A percentile compares a stretch with the other conserved stretches of the same genome.
phyloP scores from a whole-genome alignment of 768 basidiomycete species.

The Sarcodon aspratus region DNA sequence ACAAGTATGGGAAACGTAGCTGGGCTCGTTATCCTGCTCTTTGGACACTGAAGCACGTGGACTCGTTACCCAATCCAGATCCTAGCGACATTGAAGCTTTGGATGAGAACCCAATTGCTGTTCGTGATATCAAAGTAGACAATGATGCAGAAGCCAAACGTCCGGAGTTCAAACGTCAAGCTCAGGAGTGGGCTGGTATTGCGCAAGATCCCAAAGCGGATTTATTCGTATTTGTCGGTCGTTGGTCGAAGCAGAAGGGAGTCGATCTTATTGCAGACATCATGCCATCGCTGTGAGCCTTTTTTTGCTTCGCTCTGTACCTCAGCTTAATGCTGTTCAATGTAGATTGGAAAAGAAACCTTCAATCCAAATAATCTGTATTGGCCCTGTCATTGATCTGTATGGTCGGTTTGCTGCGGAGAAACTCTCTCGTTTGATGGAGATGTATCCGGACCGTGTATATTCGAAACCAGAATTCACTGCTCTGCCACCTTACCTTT shows the following conservation, averaged over 20 bases:
- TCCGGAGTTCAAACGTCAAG: conserved; percentile 83
- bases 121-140: conserved; percentile 71
- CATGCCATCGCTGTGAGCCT: conserved; percentile 73
- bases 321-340: conserved; percentile 2
- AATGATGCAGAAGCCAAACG: conserved; percentile 77
- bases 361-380: conserved; percentile 76
- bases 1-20: conserved; percentile 94
- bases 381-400: conserved; percentile 91
- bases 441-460: conserved; percentile 88
- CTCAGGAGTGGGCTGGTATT: conserved; percentile 93
- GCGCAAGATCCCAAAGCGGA: conserved; percentile 85
- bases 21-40: conserved; percentile 96
- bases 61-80: conserved; percentile 91
- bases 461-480: conserved; percentile 98
- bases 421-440: conserved; percentile 87
- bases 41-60: conserved; percentile 93
- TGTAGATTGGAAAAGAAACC: conserved; percentile 74
- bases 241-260: conserved; percentile 98
- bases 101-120: conserved; percentile 62
- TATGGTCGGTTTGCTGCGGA: conserved; percentile 95
- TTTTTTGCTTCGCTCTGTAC: not conserved
- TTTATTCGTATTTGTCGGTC: conserved; percentile 91
- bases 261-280: conserved; percentile 97
- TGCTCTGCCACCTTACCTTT: conserved; percentile 83
- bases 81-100: conserved; percentile 91